phyloP scores from a whole-genome alignment of 2,329 filamentous ascomycete species.

The Ascochyta koolunga region DNA sequence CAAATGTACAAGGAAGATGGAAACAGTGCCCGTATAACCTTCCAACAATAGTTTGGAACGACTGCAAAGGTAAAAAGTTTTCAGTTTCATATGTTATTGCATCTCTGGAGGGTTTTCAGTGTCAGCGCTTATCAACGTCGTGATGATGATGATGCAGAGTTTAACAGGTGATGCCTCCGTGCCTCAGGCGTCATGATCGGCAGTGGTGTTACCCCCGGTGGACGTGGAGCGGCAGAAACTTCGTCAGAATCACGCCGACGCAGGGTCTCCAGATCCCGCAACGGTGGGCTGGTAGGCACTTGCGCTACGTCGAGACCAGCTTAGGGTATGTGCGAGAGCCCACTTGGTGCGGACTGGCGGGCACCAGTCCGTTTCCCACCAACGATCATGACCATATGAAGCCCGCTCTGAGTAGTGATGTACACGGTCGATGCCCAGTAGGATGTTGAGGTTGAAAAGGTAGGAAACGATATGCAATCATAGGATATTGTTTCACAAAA shows the following conservation, averaged over 20 bases:
- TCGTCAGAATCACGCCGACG: constrained; percentile 29
- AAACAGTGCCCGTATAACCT: neutral
- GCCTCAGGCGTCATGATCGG: constrained; percentile 44
- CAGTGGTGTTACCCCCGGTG: constrained; percentile 20
- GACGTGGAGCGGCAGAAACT: constrained; percentile 29
- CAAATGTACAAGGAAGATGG: neutral
- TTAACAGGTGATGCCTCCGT: constrained; percentile 13
- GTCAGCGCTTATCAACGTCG: neutral
- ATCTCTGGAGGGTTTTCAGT: neutral
- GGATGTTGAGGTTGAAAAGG: constrained; percentile 17
- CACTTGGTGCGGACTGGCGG: constrained; percentile 17
- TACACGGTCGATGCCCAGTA: constrained; percentile 16
- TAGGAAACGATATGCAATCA: constrained; percentile 21
- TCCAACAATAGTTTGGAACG: neutral
- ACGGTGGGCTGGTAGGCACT: constrained; percentile 23
- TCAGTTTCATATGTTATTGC: neutral
- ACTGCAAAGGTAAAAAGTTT: neutral
- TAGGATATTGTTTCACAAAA: constrained; percentile 21
- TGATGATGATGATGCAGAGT: constrained; percentile 10
- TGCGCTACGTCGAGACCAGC: constrained; percentile 21
- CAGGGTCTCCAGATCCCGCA: constrained; percentile 33
- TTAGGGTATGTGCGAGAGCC: constrained; percentile 17
- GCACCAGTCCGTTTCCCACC: constrained; percentile 25
- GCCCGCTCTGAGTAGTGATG: constrained; percentile 23
- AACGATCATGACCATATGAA: constrained; percentile 30